Percentiles rank a stretch among this genome's conserved stretches.
phyloP scores from a whole-genome alignment of 345 rosid genomes.

The Pseudoturritis turrita region DNA sequence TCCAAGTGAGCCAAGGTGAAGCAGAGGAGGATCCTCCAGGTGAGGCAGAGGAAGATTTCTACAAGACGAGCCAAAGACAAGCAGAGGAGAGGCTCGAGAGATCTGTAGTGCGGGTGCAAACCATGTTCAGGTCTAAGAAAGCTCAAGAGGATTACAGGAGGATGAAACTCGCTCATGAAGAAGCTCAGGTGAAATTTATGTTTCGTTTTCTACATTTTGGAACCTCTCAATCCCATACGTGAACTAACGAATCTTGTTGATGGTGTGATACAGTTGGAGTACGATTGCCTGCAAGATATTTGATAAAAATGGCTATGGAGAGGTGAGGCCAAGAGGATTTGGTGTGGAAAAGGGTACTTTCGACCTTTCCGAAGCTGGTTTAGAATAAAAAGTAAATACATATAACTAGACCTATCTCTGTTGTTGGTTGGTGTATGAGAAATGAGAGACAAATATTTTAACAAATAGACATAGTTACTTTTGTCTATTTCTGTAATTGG shows the following conservation, averaged over 20 bases:
- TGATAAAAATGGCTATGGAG: slow-evolving; percentile 30
- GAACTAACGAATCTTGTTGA: background rate
- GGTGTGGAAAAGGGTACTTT: background rate
- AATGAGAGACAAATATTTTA: too few species aligned
- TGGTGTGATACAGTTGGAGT: slow-evolving; percentile 63
- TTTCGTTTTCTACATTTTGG: background rate
- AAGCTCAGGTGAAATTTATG: slow-evolving; percentile 53
- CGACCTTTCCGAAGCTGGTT: too few species aligned
- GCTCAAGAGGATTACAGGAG: slow-evolving; percentile 86
- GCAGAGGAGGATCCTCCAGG: slow-evolving; percentile 49
- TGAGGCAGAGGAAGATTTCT: slow-evolving; percentile 70
- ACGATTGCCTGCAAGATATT: slow-evolving; percentile 31
- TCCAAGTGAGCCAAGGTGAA: slow-evolving; percentile 45
- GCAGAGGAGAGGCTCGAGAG: slow-evolving; percentile 90
- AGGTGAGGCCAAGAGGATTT: slow-evolving; percentile 17
- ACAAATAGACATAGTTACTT: too few species aligned
- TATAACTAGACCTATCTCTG: too few species aligned
- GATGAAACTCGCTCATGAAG: slow-evolving; percentile 64
- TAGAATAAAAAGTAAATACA: too few species aligned
- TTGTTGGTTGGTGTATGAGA: too few species aligned
- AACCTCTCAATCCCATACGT: background rate
- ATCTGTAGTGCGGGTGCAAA: slow-evolving; percentile 77
- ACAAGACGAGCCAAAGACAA: slow-evolving; percentile 66
- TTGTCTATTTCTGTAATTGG: too few species aligned
- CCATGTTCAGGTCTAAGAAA: slow-evolving; percentile 94